Percentiles rank a stretch among this genome's conserved stretches.
These are phyloP conservation scores for Aureobasidium sp. DNA, from an alignment of 2,329 filamentous ascomycete genomes.

Conservation along the genomic window DNA sequence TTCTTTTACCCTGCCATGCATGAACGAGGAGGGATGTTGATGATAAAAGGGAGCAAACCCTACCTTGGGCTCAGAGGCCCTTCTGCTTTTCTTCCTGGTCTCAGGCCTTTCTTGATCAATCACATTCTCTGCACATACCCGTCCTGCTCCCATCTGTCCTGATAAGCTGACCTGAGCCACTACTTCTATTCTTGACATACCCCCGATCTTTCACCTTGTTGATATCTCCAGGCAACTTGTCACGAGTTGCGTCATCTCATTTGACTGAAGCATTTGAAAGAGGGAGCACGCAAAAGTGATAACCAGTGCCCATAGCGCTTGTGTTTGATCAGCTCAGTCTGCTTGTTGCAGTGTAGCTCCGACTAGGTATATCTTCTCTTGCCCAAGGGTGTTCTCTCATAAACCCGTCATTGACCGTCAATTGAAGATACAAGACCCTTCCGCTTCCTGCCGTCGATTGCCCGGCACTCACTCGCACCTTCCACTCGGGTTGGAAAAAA, in stretches of 20 bases:
- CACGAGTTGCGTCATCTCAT: background rate
- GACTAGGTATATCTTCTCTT: background rate
- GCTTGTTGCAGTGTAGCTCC: background rate
- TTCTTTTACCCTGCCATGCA: slow-evolving; percentile 1
- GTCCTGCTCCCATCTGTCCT: background rate
- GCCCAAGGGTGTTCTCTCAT: background rate
- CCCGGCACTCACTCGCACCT: background rate
- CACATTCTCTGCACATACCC: background rate
- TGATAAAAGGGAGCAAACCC: background rate
- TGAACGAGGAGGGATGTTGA: background rate
- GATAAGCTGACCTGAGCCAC: slow-evolving; percentile 9
- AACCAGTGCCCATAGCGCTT: background rate
- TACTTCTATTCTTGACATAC: slow-evolving; percentile 1
- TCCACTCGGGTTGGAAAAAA: background rate
- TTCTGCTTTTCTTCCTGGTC: background rate
- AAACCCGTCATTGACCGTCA: background rate
- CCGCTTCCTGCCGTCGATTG: background rate
- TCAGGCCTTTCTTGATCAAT: background rate
- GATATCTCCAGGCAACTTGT: background rate
- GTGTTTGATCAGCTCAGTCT: background rate
- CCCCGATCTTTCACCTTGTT: background rate
- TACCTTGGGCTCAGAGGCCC: background rate
- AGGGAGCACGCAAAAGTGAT: background rate
- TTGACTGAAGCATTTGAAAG: background rate
- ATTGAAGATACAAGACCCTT: background rate